These are phyloP conservation scores for Aaosphaeria pasadenensis DNA, from an alignment of 2,329 filamentous ascomycete genomes.

Conservation along the genomic window DNA sequence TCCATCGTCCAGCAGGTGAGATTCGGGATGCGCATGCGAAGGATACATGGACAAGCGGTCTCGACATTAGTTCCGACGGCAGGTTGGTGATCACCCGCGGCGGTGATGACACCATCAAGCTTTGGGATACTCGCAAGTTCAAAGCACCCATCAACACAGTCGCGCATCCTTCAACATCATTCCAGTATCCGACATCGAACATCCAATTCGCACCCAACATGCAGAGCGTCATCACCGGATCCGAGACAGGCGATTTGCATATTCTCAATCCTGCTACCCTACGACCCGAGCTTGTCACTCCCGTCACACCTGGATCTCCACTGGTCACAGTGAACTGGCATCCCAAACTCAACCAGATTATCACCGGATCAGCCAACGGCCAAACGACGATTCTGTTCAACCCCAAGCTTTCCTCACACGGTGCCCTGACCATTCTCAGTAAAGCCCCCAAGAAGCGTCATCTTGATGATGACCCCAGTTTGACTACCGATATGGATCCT, in stretches of 20 bases:
- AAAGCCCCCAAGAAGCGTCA: constrained; percentile 92
- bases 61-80: constrained; percentile 89
- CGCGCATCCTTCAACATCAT: constrained; percentile 76
- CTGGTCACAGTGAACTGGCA: constrained; percentile 90
- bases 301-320: constrained; percentile 80
- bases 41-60: constrained; percentile 85
- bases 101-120: constrained; percentile 87
- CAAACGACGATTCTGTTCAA: constrained; percentile 90
- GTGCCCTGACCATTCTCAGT: constrained; percentile 86
- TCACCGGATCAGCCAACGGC: constrained; percentile 88
- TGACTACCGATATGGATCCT: constrained; percentile 71
- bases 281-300: constrained; percentile 77
- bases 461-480: constrained; percentile 84
- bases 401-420: constrained; percentile 74
- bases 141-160: constrained; percentile 81
- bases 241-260: constrained; percentile 78
- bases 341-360: constrained; percentile 89
- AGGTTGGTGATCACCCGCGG: constrained; percentile 87
- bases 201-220: constrained; percentile 87
- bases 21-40: constrained; percentile 77
- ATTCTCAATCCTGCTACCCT: constrained; percentile 93
- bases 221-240: constrained; percentile 84
- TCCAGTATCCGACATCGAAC: constrained; percentile 78
- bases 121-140: constrained; percentile 97
- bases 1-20: constrained; percentile 76